Evolutionary conservation across 2,329 filamentous ascomycete species (phyloP), one percentile per base, ranked within the genome.

Genomic region (Thermothelomyces thermophilus): DNA sequence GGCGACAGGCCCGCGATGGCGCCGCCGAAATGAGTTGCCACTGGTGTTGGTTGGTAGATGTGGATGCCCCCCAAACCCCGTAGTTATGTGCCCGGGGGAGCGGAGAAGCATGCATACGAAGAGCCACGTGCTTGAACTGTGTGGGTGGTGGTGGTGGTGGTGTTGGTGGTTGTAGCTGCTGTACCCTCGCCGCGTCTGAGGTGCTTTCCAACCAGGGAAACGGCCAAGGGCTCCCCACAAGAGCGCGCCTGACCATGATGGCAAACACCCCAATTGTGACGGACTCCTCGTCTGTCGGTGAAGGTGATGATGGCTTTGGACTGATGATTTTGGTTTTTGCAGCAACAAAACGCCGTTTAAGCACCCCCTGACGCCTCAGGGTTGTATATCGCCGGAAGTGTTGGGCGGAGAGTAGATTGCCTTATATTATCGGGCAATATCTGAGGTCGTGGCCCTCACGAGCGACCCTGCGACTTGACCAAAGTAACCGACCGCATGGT

Each of bases 361-460:
- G 5, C n/a, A n/a, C n/a, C 17, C 39, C 22, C 17, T 10, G 34
- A 30, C 28, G 26, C 52, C 51, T 44, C 36, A 30, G 37, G 28
- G 44, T 35, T 42, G 20, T 53, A 53, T 51, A 54, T 48, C 45
- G 46, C 51, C 56, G 56, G 53, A 60, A 56, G 49, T 54, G 53
- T 54, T 52, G 48, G 48, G 54, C 55, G 53, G 43, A 41, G 26
- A 34, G 24, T 57, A 56, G 36, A 58, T 58, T 60, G 51, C 34
- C 19, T 46, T 55, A 54, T 51, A 61, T 58, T 52, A 50, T 20
- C 33, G 34, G 17, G 34, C 52, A 58, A 58, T 61, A 51, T 58
- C 44, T 41, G 48, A 39, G 41, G 22, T 56, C 50, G 51, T 54
- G 48, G 34, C 40, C 33, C 34, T 48, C 42, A 48, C 51, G 45